Percentiles rank a stretch among this genome's conserved stretches.
These are phyloP conservation scores for Piloderma croceum DNA, from an alignment of 768 basidiomycete species.

Conservation along the genomic window DNA sequence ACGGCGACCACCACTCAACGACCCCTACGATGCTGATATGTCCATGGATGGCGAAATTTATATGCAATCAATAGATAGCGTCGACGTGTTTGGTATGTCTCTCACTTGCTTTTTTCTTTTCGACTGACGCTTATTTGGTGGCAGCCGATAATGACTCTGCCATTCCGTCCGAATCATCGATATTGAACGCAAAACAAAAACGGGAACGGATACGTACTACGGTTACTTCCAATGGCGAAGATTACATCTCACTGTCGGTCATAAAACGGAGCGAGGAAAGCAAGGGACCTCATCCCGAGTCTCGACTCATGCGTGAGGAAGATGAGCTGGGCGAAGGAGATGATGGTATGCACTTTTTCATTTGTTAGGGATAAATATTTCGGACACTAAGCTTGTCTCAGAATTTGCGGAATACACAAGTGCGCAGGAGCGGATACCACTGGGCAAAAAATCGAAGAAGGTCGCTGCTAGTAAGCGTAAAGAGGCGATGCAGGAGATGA, in stretches of 20 bases:
- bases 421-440: conserved; percentile 78
- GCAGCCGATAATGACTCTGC: conserved; percentile 35
- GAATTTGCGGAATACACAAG: conserved; percentile 86
- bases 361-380: conserved; percentile 1
- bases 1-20: conserved; percentile 34
- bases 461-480: conserved; percentile 59
- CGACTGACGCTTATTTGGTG: conserved; percentile 2
- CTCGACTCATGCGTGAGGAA: conserved; percentile 76
- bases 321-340: conserved; percentile 86
- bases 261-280: conserved; percentile 46
- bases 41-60: conserved; percentile 36
- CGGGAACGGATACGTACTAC: conserved; percentile 60
- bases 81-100: conserved; percentile 27
- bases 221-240: conserved; percentile 44
- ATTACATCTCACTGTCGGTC: conserved; percentile 76
- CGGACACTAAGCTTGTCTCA: conserved; percentile 23
- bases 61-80: conserved; percentile 27
- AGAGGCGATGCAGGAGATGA: conserved; percentile 73
- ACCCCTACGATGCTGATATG: conserved; percentile 48
- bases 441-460: conserved; percentile 79
- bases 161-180: conserved; percentile 68
- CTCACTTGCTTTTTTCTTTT: background rate
- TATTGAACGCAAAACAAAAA: conserved; percentile 69
- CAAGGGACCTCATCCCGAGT: conserved; percentile 79
- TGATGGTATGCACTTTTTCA: conserved; percentile 55